Conservation (phyloP, 768 basidiomycete species). For the Artomyces pyxidatus region DNA sequence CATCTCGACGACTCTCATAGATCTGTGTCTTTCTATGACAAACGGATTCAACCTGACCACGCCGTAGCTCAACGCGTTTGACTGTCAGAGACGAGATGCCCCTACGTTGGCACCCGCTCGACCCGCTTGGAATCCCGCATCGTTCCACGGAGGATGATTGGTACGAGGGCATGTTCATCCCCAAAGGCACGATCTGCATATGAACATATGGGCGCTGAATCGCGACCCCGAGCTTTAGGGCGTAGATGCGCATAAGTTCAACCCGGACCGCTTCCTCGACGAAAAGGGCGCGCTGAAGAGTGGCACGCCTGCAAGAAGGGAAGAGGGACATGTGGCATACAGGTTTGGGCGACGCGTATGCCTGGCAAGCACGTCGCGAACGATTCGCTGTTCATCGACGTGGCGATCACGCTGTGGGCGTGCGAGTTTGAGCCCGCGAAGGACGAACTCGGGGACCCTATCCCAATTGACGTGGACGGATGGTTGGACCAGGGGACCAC, state of each 20-base stretch:
- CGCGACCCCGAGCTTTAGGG: conserved; percentile 3
- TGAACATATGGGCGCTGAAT: too few relatives aligned
- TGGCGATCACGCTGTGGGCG: conserved; percentile 13
- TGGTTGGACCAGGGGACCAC: conserved; percentile 3
- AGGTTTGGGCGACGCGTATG: conserved; percentile 15
- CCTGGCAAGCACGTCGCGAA: conserved; percentile 12
- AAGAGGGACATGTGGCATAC: conserved; percentile 8
- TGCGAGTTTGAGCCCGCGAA: conserved; percentile 2
- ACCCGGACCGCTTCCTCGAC: conserved; percentile 13
- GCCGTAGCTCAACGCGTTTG: too few relatives aligned
- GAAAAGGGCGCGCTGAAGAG: not conserved
- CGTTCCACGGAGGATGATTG: too few relatives aligned
- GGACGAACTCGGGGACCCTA: conserved; percentile 6
- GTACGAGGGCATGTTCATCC: too few relatives aligned
- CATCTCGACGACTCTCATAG: too few relatives aligned
- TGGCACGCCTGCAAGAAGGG: not conserved
- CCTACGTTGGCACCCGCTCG: too few relatives aligned
- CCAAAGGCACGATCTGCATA: too few relatives aligned
- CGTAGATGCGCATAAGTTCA: conserved; percentile 12
- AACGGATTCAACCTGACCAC: too few relatives aligned
- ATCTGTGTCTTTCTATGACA: too few relatives aligned
- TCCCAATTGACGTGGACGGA: not conserved
- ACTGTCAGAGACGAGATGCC: too few relatives aligned
- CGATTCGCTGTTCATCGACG: conserved; percentile 14
- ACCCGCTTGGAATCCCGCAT: too few relatives aligned